Evolutionary conservation across 352 stramenopile species (phyloP).

Genomic region (Phytophthora nicotianae): DNA sequence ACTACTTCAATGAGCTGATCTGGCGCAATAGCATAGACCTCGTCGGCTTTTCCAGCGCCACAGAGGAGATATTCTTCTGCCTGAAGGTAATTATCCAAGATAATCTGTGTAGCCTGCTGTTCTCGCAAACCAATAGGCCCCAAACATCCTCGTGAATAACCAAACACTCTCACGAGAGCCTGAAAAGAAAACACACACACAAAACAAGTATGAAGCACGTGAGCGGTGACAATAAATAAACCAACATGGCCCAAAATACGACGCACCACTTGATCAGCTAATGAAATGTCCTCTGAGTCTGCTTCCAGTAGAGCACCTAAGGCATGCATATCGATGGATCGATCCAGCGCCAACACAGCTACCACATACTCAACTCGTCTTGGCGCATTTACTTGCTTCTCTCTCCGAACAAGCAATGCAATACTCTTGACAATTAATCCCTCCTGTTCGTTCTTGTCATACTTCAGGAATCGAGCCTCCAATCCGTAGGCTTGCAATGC

Average conservation of each 20-base stretch:
- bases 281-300: slow-evolving; percentile 35
- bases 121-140: slow-evolving; percentile 67
- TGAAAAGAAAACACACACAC: too few relatives aligned
- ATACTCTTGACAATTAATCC: slow-evolving; percentile 73
- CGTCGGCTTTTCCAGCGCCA: slow-evolving; percentile 47
- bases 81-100: slow-evolving; percentile 47
- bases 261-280: slow-evolving; percentile 52
- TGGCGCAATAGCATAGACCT: slow-evolving; percentile 57
- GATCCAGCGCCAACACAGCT: slow-evolving; percentile 53
- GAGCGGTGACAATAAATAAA: too few relatives aligned
- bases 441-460: slow-evolving; percentile 17
- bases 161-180: slow-evolving; percentile 70
- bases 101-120: slow-evolving; percentile 48
- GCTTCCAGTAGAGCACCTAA: slow-evolving; percentile 36
- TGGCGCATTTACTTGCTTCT: neutral
- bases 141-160: slow-evolving; percentile 63
- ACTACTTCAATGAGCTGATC: slow-evolving; percentile 17
- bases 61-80: slow-evolving; percentile 47
- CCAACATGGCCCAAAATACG: slow-evolving; percentile 18
- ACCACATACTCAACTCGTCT: slow-evolving; percentile 37
- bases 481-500: slow-evolving; percentile 38
- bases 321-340: slow-evolving; percentile 58
- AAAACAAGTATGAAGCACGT: too few relatives aligned
- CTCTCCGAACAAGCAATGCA: slow-evolving; percentile 42
- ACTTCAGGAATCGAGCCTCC: slow-evolving; percentile 30